phyloP scores from a whole-genome alignment of 257 asterid species.

The Salvia splendens region DNA sequence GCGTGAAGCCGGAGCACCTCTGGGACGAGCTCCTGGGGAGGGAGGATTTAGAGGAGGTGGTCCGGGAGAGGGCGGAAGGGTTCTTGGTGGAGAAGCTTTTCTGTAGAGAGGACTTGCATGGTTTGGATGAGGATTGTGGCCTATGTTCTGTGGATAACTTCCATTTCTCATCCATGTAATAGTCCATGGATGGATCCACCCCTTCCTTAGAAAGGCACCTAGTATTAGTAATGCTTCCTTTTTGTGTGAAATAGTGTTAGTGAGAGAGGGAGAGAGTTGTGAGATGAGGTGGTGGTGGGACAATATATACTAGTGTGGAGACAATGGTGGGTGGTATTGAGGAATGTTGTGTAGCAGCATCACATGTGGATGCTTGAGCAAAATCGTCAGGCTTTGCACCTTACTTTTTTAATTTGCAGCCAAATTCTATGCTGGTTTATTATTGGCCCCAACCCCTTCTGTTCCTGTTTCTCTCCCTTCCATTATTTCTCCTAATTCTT shows the following conservation, averaged over 20 bases:
- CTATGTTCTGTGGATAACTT: constrained; percentile 59
- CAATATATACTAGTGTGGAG: constrained; percentile 48
- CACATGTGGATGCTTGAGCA: constrained; percentile 68
- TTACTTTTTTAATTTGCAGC: constrained; percentile 44
- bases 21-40: constrained; percentile 58
- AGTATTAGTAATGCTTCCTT: too few relatives aligned
- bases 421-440: constrained; percentile 40
- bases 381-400: constrained; percentile 49
- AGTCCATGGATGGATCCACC: constrained; percentile 49
- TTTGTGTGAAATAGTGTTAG: too few relatives aligned
- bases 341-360: constrained; percentile 55
- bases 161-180: constrained; percentile 76
- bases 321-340: constrained; percentile 32
- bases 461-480: constrained; percentile 26
- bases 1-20: constrained; percentile 52
- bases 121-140: constrained; percentile 39
- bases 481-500: not conserved
- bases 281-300: constrained; percentile 38
- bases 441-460: constrained; percentile 40
- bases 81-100: constrained; percentile 38
- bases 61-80: constrained; percentile 40
- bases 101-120: constrained; percentile 39
- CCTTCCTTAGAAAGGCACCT: too few relatives aligned
- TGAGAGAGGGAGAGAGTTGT: constrained; percentile 12
- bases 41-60: constrained; percentile 37